Conservation (phyloP, 2,329 filamentous ascomycete species). For the Samsoniella hepiali region DNA sequence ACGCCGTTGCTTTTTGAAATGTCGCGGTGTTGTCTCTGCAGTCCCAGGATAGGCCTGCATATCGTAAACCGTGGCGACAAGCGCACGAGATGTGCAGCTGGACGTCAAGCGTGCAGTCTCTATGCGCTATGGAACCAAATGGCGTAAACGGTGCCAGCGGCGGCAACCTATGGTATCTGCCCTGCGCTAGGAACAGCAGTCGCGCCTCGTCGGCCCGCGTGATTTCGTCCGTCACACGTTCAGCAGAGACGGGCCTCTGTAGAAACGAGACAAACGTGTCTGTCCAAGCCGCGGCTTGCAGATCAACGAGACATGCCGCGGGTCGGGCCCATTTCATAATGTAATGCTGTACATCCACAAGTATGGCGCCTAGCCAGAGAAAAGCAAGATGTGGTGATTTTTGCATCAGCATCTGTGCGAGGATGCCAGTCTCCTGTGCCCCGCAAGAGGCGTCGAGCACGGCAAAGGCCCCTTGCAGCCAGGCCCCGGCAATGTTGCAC, state of each 20-base stretch:
- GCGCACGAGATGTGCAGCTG: conserved; percentile 16
- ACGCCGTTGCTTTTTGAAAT: conserved; percentile 50
- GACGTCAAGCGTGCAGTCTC: conserved; percentile 21
- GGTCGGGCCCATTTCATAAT: conserved; percentile 20
- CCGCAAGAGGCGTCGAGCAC: not conserved
- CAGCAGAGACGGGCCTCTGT: not conserved
- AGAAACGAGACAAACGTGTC: conserved; percentile 5
- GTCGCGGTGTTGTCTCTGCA: conserved; percentile 5
- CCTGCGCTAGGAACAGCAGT: conserved; percentile 18
- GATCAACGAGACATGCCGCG: conserved; percentile 16
- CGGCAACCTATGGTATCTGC: conserved; percentile 1
- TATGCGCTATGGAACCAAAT: conserved; percentile 8
- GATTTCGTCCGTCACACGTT: not conserved
- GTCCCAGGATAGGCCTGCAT: conserved; percentile 15
- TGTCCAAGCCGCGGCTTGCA: conserved; percentile 21
- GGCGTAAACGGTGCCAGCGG: conserved; percentile 18
- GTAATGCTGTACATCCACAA: conserved; percentile 13
- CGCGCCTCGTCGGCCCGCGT: conserved; percentile 18
- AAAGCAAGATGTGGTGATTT: conserved; percentile 19
- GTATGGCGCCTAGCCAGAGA: conserved; percentile 21
- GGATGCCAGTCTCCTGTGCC: not conserved
- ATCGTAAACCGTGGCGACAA: conserved; percentile 18
- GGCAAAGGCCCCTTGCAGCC: not conserved
- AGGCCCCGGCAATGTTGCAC: conserved; percentile 12
- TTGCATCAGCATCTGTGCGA: conserved; percentile 3